Conservation (phyloP, 164 flowering plant species). For the Tetracentron sinense region DNA sequence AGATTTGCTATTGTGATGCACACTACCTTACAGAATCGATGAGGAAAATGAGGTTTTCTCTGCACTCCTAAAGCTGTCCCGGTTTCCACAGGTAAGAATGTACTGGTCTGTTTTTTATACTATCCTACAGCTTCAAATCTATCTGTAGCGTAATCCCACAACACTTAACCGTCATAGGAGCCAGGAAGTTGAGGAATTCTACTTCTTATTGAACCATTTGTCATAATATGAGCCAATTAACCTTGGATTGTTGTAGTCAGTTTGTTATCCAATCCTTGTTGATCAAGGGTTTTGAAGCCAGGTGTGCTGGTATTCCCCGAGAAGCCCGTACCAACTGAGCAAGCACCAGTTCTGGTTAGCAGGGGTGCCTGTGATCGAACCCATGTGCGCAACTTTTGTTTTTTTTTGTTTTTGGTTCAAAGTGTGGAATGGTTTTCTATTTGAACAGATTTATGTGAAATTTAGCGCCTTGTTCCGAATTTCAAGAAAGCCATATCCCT, state of each 20-base stretch:
- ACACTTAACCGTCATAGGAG: background rate
- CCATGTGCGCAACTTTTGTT: background rate
- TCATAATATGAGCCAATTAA: background rate
- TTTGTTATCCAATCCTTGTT: too few species aligned
- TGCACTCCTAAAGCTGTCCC: constrained; percentile 58
- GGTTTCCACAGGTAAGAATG: constrained; percentile 71
- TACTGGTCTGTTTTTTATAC: background rate
- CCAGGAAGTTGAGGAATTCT: background rate
- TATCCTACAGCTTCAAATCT: background rate
- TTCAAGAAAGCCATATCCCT: constrained; percentile 63
- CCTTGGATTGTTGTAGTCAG: background rate
- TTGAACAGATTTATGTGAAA: constrained; percentile 74
- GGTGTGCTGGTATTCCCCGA: too few species aligned
- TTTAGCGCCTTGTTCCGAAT: constrained; percentile 90
- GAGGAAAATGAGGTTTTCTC: constrained; percentile 54
- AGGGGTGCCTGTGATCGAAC: background rate
- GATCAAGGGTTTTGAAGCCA: too few species aligned
- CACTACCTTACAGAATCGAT: constrained; percentile 44
- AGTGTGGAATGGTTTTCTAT: constrained; percentile 3
- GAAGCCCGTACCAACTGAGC: too few species aligned
- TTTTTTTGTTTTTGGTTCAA: too few species aligned
- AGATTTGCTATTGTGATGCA: background rate
- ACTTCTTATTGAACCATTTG: background rate
- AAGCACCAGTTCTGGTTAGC: background rate
- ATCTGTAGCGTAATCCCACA: background rate